Evolutionary conservation across 352 stramenopile genomes (phyloP).

Genomic region (Halophytophthora batemanensis): DNA sequence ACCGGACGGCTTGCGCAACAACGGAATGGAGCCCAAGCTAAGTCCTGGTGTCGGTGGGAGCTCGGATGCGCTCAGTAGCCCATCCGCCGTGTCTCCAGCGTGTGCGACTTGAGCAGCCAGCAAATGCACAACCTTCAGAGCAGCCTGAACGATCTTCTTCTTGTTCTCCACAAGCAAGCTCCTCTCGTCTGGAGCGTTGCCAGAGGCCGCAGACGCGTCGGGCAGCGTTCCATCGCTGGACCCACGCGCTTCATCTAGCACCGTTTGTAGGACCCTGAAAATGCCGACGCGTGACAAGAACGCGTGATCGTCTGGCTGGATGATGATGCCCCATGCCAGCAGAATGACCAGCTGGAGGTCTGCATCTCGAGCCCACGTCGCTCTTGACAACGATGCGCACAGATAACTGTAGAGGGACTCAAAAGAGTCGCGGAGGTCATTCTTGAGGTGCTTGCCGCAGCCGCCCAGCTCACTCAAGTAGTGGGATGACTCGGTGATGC

Average conservation of each 20-base stretch:
- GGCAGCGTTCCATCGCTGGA: constrained; percentile 33
- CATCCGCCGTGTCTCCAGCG: constrained; percentile 61
- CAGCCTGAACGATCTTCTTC: constrained; percentile 84
- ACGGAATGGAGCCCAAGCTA: constrained; percentile 63
- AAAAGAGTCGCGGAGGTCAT: constrained; percentile 77
- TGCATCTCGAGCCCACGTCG: constrained; percentile 77
- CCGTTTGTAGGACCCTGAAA: constrained; percentile 88
- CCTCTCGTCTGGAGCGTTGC: constrained; percentile 32
- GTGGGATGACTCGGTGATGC: constrained; percentile 42
- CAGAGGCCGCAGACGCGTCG: constrained; percentile 19
- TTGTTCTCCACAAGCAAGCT: constrained; percentile 43
- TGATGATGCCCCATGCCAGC: constrained; percentile 85
- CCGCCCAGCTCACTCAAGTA: constrained; percentile 77
- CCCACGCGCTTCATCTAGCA: constrained; percentile 80
- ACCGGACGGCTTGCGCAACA: constrained; percentile 80
- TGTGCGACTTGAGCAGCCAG: constrained; percentile 87
- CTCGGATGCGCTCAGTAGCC: constrained; percentile 51
- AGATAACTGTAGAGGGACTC: constrained; percentile 83
- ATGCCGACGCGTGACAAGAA: constrained; percentile 89
- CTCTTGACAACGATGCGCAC: constrained; percentile 69
- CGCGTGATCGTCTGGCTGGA: constrained; percentile 84
- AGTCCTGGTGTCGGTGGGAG: constrained; percentile 41
- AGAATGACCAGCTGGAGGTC: constrained; percentile 84
- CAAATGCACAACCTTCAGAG: constrained; percentile 85
- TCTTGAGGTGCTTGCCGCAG: constrained; percentile 75